Evolutionary conservation across 2,329 filamentous ascomycete genomes (phyloP).

Genomic region (Exophiala lecanii-corni): DNA sequence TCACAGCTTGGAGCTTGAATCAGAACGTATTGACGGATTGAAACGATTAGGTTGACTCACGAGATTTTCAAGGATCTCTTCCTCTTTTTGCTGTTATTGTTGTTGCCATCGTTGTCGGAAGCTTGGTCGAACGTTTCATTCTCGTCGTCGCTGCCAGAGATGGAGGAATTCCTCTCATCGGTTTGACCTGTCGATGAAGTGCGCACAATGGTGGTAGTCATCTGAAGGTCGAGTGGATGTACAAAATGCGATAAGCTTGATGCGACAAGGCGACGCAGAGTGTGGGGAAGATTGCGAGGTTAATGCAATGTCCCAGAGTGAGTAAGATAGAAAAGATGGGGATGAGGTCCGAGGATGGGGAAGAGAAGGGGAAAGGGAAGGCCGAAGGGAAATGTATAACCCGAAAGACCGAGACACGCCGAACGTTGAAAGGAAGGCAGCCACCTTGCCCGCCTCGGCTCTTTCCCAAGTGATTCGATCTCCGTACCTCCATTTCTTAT

Average conservation of each 20-base stretch:
- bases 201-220: conserved; percentile 15
- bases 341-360: not conserved
- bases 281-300: conserved; percentile 4
- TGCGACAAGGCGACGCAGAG: conserved; percentile 2
- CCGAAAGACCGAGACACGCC: conserved; percentile 14
- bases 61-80: conserved; percentile 46
- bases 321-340: not conserved
- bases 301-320: too few relatives aligned
- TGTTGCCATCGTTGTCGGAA: conserved; percentile 10
- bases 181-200: conserved; percentile 17
- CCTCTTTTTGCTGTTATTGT: conserved; percentile 49
- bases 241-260: not conserved
- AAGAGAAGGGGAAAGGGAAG: not conserved
- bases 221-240: conserved; percentile 4
- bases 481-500: too few relatives aligned
- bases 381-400: conserved; percentile 6
- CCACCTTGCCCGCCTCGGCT: too few relatives aligned
- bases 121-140: conserved; percentile 16
- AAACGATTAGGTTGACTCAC: conserved; percentile 17
- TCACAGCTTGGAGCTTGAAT: conserved; percentile 33
- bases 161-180: conserved; percentile 19
- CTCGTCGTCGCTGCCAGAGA: conserved; percentile 19
- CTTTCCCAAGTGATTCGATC: too few relatives aligned
- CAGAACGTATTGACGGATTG: not conserved
- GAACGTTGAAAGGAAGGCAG: not conserved